A percentile compares a stretch with the other conserved stretches of the same genome.
Conservation (phyloP, 345 rosid genomes). For the Acer negundo region DNA sequence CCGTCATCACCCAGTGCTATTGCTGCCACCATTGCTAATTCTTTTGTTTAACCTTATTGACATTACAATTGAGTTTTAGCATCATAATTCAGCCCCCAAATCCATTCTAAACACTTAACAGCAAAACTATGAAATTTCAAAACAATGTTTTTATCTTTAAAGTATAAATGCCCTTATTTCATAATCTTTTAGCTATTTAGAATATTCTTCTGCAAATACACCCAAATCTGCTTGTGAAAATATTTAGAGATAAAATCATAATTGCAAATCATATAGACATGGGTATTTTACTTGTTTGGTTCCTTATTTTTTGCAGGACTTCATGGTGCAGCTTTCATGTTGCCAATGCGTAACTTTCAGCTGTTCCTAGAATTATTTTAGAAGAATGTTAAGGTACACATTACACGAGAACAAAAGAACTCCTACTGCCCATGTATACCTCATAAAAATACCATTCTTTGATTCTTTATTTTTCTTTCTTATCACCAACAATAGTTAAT, state of each 20-base stretch:
- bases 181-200: not conserved
- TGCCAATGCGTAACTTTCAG: not conserved
- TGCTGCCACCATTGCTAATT: not conserved
- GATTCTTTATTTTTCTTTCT: not conserved
- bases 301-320: constrained; percentile 19
- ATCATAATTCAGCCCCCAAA: not conserved
- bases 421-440: constrained; percentile 7
- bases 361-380: not conserved
- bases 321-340: not conserved
- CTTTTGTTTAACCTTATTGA: not conserved
- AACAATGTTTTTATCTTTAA: not conserved
- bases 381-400: constrained; percentile 19
- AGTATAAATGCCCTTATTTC: not conserved
- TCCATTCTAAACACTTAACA: not conserved
- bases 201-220: not conserved
- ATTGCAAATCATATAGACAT: not conserved
- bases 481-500: not conserved
- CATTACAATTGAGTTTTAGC: not conserved
- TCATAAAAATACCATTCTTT: constrained; percentile 8
- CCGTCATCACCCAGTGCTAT: not conserved
- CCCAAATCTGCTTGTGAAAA: not conserved
- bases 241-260: not conserved
- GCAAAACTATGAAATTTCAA: not conserved
- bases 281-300: constrained; percentile 11
- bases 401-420: constrained; percentile 6